Conservation (phyloP, 2,329 filamentous ascomycete genomes). For the Bertia moriformis region DNA sequence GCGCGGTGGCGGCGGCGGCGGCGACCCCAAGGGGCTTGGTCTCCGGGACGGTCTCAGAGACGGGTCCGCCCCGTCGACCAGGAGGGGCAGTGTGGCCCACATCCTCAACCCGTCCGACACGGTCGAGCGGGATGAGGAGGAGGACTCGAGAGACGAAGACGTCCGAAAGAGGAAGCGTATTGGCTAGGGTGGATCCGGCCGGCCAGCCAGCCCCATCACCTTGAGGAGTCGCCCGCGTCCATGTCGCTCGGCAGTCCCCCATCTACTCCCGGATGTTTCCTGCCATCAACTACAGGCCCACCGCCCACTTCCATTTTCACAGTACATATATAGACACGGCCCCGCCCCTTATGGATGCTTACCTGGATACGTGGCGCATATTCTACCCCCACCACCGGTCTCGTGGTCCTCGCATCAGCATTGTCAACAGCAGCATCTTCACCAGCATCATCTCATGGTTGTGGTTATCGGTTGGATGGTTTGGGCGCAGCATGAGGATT, state of each 20-base stretch:
- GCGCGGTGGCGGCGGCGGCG: conserved; percentile 12
- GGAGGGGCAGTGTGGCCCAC: conserved; percentile 46
- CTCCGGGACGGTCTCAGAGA: conserved; percentile 36
- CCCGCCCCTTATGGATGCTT: no score
- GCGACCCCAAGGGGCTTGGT: conserved; percentile 34
- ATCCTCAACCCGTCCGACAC: conserved; percentile 47
- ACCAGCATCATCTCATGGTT: neutral
- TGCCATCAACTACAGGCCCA: neutral
- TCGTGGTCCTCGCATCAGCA: neutral
- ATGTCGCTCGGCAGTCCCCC: neutral
- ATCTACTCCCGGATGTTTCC: neutral
- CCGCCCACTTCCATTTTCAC: neutral
- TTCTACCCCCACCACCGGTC: no score
- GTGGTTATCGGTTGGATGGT: neutral
- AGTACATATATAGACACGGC: neutral
- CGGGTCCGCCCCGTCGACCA: conserved; percentile 38
- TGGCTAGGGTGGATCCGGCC: neutral
- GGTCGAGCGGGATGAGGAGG: conserved; percentile 37
- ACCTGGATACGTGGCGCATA: no score
- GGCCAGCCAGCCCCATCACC: neutral
- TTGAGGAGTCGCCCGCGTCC: neutral
- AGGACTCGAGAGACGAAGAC: conserved; percentile 33
- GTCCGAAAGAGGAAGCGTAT: conserved; percentile 13
- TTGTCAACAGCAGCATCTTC: neutral
- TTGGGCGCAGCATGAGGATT: neutral